Conservation (phyloP, 2,329 filamentous ascomycete genomes). For the Chaetomiaceae sp. region DNA sequence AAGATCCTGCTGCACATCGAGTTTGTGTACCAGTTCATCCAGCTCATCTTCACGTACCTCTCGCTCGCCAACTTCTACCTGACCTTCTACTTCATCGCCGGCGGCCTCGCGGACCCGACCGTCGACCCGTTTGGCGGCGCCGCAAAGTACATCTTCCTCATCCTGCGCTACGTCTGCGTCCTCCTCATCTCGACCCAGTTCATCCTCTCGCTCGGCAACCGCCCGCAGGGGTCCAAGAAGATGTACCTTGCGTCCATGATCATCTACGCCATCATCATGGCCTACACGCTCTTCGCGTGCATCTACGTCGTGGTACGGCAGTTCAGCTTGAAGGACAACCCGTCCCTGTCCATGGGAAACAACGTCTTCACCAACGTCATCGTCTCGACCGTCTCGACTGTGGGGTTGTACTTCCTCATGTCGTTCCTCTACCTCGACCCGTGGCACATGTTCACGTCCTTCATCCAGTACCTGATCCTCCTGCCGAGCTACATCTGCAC, state of each 20-base stretch:
- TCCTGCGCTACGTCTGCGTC: constrained; percentile 79
- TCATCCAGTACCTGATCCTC: constrained; percentile 86
- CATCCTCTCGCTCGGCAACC: constrained; percentile 92
- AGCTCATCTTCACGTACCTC: constrained; percentile 94
- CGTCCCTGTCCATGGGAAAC: constrained; percentile 56
- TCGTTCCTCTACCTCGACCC: constrained; percentile 95
- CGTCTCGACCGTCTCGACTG: constrained; percentile 79
- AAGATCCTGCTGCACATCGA: constrained; percentile 93
- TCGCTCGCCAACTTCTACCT: constrained; percentile 98
- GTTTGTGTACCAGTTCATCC: constrained; percentile 90
- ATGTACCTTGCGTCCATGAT: constrained; percentile 87
- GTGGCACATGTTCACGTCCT: constrained; percentile 97
- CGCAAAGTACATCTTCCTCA: constrained; percentile 77
- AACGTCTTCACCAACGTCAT: constrained; percentile 95
- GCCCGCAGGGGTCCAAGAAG: constrained; percentile 88
- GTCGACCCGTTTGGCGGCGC: constrained; percentile 89
- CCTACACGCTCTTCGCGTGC: constrained; percentile 85
- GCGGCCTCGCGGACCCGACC: constrained; percentile 71
- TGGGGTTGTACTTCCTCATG: constrained; percentile 95
- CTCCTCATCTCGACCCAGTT: constrained; percentile 92
- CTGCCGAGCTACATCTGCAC: constrained; percentile 95
- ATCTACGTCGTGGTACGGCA: constrained; percentile 88
- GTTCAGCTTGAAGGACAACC: constrained; percentile 48
- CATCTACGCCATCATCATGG: constrained; percentile 90
- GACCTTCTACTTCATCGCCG: constrained; percentile 96